Evolutionary conservation across 129 eudicot genomes (phyloP), one percentile per base, ranked within the genome.

Genomic region (Calendula officinalis): DNA sequence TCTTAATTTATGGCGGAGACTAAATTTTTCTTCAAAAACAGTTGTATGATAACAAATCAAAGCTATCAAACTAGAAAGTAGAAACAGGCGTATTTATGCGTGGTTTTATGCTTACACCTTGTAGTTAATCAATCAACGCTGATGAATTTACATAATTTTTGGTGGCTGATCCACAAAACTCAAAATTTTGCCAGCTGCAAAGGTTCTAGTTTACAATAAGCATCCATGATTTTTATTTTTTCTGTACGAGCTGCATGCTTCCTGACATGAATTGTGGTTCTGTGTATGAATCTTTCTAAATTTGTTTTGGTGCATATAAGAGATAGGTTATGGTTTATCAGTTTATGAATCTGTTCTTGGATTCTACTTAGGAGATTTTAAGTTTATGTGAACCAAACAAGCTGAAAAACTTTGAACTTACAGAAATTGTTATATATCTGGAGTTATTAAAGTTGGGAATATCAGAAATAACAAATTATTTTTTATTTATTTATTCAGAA

Each of bases 401-500:
- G 10, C 12, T 47, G 60, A 69, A 42, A 69, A 10, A 70, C n/a
- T 47, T 22, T 10, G 50, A 43, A 59, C 48, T 37, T 60, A 49
- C 41, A 13, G 11, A 36, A 32, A 10, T 35, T 27, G 40, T 30
- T 53, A 34, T 47, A 35, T 34, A 34, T 2, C 6, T 4, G 12
- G 36, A 41, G 35, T 41, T 32, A 44, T 34, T 36, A 55, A 34
- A 14, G 7, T 32, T 52, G 52, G 60, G 61, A 38, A 38, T 36
- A 16, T 0, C 12, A 22, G 41, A 27, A 62, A 22, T 62, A 44
- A 36, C 32, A 15, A 22, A n/a, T 48, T 15, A 7, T 10, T 2
- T 32, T 30, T 15, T 38, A 54, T 60, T 48, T 13, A 41, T 80
- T 56, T 40, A 35, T 60, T 5, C 84, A 74, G 89, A 62, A 51